These are phyloP conservation scores for Phaeodactylum tricornutum DNA, from an alignment of 108 stramenopile species.

Conservation along the genomic window DNA sequence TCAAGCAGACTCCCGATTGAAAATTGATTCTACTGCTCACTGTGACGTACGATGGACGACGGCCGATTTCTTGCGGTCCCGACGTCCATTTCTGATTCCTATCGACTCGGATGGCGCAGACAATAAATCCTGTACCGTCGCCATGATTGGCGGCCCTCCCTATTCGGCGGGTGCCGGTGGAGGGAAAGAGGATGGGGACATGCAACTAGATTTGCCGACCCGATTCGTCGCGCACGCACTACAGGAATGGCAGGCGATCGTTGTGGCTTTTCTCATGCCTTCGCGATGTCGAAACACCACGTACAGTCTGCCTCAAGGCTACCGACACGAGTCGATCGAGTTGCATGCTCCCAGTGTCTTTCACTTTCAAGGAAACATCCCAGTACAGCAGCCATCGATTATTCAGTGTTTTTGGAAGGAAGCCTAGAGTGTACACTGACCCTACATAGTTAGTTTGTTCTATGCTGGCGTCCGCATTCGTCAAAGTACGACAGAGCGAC, in stretches of 20 bases:
- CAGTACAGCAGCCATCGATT: conserved; percentile 9
- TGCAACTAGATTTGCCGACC: conserved; percentile 3
- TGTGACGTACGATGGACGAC: neutral
- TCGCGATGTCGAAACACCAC: conserved; percentile 1
- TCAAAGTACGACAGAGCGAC: too few species aligned
- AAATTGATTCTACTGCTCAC: neutral
- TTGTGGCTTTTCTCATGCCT: conserved; percentile 9
- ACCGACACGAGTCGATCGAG: neutral
- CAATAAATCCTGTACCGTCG: neutral
- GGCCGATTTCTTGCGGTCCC: conserved; percentile 5
- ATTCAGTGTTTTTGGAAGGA: conserved; percentile 9
- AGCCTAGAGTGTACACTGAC: too few species aligned
- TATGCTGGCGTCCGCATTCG: too few species aligned
- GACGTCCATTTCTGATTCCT: too few species aligned
- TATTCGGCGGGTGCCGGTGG: conserved; percentile 10
- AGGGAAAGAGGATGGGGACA: neutral
- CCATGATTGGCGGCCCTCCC: conserved; percentile 12
- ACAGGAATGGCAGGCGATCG: conserved; percentile 3
- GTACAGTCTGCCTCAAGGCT: neutral
- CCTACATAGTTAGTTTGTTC: too few species aligned
- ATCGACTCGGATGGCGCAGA: conserved; percentile 1
- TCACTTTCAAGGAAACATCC: conserved; percentile 7
- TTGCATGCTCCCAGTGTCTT: conserved; percentile 4
- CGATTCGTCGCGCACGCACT: conserved; percentile 5
- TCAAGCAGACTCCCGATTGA: neutral